Evolutionary conservation across 2,329 filamentous ascomycete species (phyloP), one percentile per base, ranked within the genome.

Genomic region (Beauveria scarabaeidicola): DNA sequence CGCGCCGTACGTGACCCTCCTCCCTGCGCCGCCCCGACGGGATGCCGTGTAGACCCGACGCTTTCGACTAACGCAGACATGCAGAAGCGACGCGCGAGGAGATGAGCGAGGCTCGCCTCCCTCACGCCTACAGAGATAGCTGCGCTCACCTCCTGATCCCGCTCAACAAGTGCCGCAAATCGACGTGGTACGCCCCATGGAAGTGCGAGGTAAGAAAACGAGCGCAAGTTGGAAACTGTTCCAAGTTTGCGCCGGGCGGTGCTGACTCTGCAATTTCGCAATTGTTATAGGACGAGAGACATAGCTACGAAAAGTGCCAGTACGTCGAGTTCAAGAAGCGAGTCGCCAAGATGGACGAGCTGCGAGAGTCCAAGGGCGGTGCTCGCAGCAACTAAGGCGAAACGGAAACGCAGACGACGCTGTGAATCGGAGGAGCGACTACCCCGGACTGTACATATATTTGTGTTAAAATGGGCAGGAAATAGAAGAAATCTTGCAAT

Each of bases 321-420:
- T 99, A 99, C 77, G 89, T 89, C 65, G 94, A 97, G 75, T 99
- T 99, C 82, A 96, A 96, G 86, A 91, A 93, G 83, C 87, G 94
- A 61, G 94, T 99, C 65, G 90, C 89, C 71, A 97, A 96, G 86
- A 99, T 99, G 94, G 86, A 97, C 69, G 92, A 99, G 80, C 78
- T 99, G 71, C 84, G 91, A 72, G 92, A 85, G 66, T 86, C 89
- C 62, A 96, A 95, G 83, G 85, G 78, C 61, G 91, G 90, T 63
- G 86, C 83, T 69, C 85, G 93, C 75, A 95, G 89, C 81, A 97
- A 96, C 77, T 96, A 74, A 74, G 66, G 48, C 36, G 25, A 58
- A 29, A n/a, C 25, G 32, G 21, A 32, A 53, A 53, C 9, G 21
- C 40, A 57, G 46, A 19, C 43, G 43, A 27, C 23, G 27, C 41